Base-by-base conservation (phyloP, 2,329 filamentous ascomycete genomes). In the Periconia digitata region DNA sequence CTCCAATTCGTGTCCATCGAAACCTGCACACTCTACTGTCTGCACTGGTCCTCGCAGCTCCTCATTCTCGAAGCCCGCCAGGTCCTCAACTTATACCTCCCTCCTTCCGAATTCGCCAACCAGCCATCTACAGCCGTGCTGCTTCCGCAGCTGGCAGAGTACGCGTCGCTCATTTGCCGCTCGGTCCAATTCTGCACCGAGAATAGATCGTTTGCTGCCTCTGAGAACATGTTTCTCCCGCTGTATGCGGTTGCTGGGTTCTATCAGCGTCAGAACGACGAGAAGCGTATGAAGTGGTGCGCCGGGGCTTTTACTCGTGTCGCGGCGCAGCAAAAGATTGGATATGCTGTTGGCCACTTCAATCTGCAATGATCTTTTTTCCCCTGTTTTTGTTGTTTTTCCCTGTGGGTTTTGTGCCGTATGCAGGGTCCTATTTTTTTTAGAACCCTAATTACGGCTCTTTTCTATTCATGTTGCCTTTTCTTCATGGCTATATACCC, bases 1-100 rank as follows among this genome's bases (percentile, higher is more conserved):
- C 49, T 62, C 1, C 53, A 59, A n/a, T 62, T 60, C 46, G 23
- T 44, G 10, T 53, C 50, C 8, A 55, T 60, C 42, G 53, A 62
- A 50, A 48, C 44, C 12, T 59, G 55, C 43, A 54, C 49, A 1
- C 40, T 60, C 4, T 55, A 55, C 36, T 47, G 29, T 32, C 49
- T 62, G 1, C 47, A 58, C 43, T 62, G 59, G 59, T 48, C 45
- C 1, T 50, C 50, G 6, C 57, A 59, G 29, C 49, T 60, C 16
- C 52, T 62, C 13, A 27, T 62, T 21, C 52, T 59, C 24, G 54
- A 57, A 20, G 48, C 55, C 1, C 45, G 50, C 5, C 37, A 52
- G 16, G 34, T 22, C 3, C 46, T 62, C 15, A 41, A 53, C 23
- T 12, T 44, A 3, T 38, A 47, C 10, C 38, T 56, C 2, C 49